These are phyloP conservation scores for Boletus rex-veris DNA, from an alignment of 768 basidiomycete species.

Conservation along the genomic window DNA sequence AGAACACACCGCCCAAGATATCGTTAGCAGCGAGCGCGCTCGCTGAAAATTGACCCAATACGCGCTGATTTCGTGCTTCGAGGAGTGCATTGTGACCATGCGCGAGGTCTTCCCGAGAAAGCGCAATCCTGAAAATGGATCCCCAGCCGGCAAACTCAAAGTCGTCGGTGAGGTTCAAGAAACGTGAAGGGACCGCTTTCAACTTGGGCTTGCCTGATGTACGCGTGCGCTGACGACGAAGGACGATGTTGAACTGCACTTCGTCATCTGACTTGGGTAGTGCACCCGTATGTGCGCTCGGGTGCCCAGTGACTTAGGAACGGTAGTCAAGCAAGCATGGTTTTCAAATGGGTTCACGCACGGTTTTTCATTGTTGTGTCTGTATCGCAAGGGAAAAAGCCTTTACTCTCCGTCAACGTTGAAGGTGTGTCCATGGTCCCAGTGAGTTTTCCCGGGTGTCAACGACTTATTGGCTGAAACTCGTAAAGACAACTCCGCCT, in stretches of 20 bases:
- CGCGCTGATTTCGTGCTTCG: slow-evolving; percentile 31
- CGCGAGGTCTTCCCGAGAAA: slow-evolving; percentile 41
- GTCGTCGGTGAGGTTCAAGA: slow-evolving; percentile 56
- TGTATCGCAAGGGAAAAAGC: background rate
- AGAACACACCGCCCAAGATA: slow-evolving; percentile 65
- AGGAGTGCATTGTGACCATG: slow-evolving; percentile 32
- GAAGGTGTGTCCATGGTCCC: slow-evolving; percentile 8
- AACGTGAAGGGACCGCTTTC: slow-evolving; percentile 50
- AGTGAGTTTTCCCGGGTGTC: too few relatives aligned
- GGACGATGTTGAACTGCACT: slow-evolving; percentile 51
- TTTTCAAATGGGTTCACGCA: background rate
- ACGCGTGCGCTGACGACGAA: slow-evolving; percentile 56
- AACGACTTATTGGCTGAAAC: too few relatives aligned
- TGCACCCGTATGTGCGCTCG: background rate
- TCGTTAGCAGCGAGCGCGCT: slow-evolving; percentile 67
- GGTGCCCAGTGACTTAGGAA: background rate
- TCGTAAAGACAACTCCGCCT: too few relatives aligned
- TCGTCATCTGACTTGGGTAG: slow-evolving; percentile 38
- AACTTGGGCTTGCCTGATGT: slow-evolving; percentile 41
- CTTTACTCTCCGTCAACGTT: background rate
- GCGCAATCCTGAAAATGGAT: slow-evolving; percentile 43
- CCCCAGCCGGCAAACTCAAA: slow-evolving; percentile 79
- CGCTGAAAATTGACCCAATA: slow-evolving; percentile 62
- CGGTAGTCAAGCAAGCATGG: background rate
- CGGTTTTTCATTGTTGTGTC: background rate